Percentiles rank a stretch among this genome's conserved stretches.
phyloP scores from a whole-genome alignment of 345 rosid species.

The Fremontodendron californicum region DNA sequence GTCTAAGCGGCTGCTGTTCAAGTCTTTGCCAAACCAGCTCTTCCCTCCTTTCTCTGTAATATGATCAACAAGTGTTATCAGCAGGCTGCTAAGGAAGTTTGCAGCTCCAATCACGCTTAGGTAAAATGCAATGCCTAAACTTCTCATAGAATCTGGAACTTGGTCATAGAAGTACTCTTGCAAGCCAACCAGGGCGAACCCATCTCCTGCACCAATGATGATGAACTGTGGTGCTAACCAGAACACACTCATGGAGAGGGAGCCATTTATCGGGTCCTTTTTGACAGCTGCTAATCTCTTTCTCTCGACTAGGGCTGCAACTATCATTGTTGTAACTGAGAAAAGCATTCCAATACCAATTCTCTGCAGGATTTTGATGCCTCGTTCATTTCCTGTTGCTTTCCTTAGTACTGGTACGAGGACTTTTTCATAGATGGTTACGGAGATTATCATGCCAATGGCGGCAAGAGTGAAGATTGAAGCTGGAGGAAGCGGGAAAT shows the following conservation, averaged over 20 bases:
- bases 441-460: slow-evolving; percentile 53
- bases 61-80: slow-evolving; percentile 55
- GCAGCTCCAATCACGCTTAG: slow-evolving; percentile 75
- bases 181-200: slow-evolving; percentile 77
- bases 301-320: slow-evolving; percentile 71
- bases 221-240: slow-evolving; percentile 86
- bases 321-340: slow-evolving; percentile 55
- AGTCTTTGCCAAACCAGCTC: slow-evolving; percentile 60
- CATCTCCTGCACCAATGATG: slow-evolving; percentile 67
- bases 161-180: slow-evolving; percentile 94
- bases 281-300: slow-evolving; percentile 34
- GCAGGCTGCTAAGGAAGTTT: slow-evolving; percentile 62
- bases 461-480: slow-evolving; percentile 45
- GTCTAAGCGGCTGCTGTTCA: slow-evolving; percentile 70
- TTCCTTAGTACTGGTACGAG: slow-evolving; percentile 46
- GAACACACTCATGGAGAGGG: slow-evolving; percentile 58
- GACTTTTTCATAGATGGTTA: slow-evolving; percentile 48
- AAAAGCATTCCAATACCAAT: slow-evolving; percentile 83
- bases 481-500: slow-evolving; percentile 59
- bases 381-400: slow-evolving; percentile 57
- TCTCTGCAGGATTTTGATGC: slow-evolving; percentile 79
- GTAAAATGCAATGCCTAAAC: slow-evolving; percentile 85
- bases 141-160: slow-evolving; percentile 93
- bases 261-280: slow-evolving; percentile 36
- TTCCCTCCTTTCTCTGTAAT: slow-evolving; percentile 38